Percentiles rank a stretch among this genome's conserved stretches.
Evolutionary conservation across 2,329 filamentous ascomycete species (phyloP).

Genomic region (Arthrinium phaeospermum): DNA sequence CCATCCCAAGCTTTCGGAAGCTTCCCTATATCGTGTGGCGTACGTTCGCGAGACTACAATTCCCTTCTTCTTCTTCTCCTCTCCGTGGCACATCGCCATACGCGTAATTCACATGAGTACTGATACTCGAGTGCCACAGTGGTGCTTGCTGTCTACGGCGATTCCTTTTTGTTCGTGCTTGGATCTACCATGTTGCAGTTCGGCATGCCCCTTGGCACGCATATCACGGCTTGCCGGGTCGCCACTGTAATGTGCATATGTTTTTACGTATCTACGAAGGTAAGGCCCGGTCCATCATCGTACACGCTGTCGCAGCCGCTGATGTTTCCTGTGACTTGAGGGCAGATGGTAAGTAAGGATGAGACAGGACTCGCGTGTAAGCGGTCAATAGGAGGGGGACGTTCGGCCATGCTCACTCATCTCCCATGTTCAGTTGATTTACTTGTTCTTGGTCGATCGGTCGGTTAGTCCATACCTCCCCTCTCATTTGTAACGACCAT

Average conservation of each 20-base stretch:
- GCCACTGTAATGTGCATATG: background rate
- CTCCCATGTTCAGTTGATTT: background rate
- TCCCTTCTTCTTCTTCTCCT: background rate
- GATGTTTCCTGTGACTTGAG: background rate
- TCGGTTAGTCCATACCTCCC: background rate
- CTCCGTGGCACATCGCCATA: background rate
- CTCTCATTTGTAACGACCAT: no score
- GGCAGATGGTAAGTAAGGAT: background rate
- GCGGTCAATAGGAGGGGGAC: background rate
- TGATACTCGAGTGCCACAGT: background rate
- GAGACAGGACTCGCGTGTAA: no score
- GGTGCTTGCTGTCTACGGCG: background rate
- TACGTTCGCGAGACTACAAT: background rate
- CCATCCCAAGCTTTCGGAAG: background rate
- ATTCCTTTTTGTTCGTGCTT: background rate
- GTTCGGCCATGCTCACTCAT: background rate
- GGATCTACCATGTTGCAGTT: conserved; percentile 8
- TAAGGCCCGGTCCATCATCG: background rate
- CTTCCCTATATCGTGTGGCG: background rate
- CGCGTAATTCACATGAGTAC: background rate
- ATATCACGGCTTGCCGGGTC: conserved; percentile 1
- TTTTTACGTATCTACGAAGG: conserved; percentile 3
- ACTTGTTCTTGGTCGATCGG: conserved; percentile 3
- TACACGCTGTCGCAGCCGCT: background rate
- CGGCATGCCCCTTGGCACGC: background rate